phyloP scores from a whole-genome alignment of 768 basidiomycete genomes.

The Russula abietina region DNA sequence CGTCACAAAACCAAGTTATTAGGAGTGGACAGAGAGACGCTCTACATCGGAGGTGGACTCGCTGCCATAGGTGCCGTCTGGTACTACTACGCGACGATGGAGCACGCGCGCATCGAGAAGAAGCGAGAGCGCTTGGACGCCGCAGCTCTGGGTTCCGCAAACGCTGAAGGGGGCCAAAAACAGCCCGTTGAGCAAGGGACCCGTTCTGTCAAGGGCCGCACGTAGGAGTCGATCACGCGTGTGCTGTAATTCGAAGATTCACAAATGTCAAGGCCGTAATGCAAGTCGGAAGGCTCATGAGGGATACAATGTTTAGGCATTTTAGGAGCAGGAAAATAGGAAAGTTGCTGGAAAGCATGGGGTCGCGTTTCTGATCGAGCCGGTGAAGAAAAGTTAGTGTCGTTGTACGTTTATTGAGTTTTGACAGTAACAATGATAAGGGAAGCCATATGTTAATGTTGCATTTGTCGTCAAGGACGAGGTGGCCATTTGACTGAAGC shows the following conservation, averaged over 20 bases:
- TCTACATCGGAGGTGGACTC: slow-evolving; percentile 20
- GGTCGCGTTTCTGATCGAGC: neutral
- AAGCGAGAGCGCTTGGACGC: neutral
- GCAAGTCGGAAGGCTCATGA: neutral
- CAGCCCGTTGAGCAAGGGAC: slow-evolving; percentile 3
- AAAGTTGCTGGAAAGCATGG: neutral
- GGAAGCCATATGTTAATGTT: no score
- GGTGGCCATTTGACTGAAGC: no score
- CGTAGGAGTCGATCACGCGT: slow-evolving; percentile 1
- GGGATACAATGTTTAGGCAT: neutral
- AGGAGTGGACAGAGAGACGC: slow-evolving; percentile 3
- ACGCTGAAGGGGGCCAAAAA: slow-evolving; percentile 3
- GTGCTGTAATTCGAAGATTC: neutral
- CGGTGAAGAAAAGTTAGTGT: neutral
- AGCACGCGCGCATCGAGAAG: slow-evolving; percentile 18
- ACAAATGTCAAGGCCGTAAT: neutral
- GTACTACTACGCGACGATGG: slow-evolving; percentile 22
- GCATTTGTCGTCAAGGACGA: no score
- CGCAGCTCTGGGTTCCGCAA: neutral
- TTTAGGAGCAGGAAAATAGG: neutral
- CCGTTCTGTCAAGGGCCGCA: slow-evolving; percentile 1
- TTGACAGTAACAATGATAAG: no score
- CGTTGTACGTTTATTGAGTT: neutral
- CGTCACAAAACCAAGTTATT: neutral
- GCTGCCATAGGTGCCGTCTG: slow-evolving; percentile 16